Conservation (phyloP, 805 yeast genomes). For the Groenewaldozyma salmanticensis region DNA sequence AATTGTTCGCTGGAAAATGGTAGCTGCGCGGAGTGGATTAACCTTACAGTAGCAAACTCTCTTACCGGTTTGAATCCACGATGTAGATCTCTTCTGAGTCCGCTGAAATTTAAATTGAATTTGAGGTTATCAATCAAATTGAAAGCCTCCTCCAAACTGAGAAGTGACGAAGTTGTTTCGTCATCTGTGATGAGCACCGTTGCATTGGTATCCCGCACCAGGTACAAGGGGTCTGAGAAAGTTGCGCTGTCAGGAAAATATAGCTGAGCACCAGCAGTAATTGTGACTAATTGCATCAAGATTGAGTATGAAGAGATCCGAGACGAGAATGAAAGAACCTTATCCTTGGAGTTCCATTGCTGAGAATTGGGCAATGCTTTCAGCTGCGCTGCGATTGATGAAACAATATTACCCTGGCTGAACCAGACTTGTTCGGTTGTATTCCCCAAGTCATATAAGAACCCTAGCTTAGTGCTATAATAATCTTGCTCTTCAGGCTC, state of each 20-base stretch:
- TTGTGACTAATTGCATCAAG: constrained; percentile 24
- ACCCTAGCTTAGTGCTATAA: constrained; percentile 1
- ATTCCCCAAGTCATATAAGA: constrained; percentile 2
- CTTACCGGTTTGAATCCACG: background rate
- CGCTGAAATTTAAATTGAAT: constrained; percentile 4
- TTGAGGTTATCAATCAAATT: constrained; percentile 7
- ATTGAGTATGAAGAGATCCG: constrained; percentile 20
- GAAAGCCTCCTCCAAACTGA: constrained; percentile 18
- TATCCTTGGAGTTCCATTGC: constrained; percentile 23
- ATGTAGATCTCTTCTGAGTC: background rate
- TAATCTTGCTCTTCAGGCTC: background rate
- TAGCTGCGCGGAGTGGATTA: constrained; percentile 18
- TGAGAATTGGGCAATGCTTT: constrained; percentile 24
- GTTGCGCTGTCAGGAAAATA: constrained; percentile 9
- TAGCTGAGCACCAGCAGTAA: constrained; percentile 20
- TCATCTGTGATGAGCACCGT: constrained; percentile 26
- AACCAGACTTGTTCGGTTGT: constrained; percentile 6
- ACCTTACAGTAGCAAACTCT: constrained; percentile 16
- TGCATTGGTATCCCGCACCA: constrained; percentile 19
- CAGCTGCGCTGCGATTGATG: constrained; percentile 30
- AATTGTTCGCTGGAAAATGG: constrained; percentile 7
- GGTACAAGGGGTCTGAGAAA: constrained; percentile 15
- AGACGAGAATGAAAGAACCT: constrained; percentile 24
- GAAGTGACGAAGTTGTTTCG: constrained; percentile 20
- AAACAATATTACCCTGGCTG: constrained; percentile 22